These are phyloP conservation scores for Malassezia slooffiae DNA, from an alignment of 1,284 basidiomycete species.

Conservation along the genomic window DNA sequence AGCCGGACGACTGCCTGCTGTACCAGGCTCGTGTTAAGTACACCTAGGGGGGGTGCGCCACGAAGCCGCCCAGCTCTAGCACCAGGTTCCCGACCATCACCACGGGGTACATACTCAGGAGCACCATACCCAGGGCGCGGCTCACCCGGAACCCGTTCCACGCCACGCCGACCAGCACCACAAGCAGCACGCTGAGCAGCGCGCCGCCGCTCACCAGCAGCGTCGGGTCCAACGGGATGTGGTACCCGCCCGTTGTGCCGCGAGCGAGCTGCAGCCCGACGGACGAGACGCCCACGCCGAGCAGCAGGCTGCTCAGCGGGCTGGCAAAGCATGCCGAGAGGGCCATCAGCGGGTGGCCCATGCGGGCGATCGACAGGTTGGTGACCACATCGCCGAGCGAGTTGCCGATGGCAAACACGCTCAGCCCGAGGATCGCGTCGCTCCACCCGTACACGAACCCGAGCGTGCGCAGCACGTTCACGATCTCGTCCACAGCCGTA, in stretches of 20 bases:
- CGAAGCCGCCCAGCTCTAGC: background rate
- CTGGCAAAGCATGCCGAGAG: conserved; percentile 88
- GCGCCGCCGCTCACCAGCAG: conserved; percentile 6
- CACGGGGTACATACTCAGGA: conserved; percentile 59
- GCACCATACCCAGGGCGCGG: conserved; percentile 62
- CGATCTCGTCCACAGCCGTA: conserved; percentile 40
- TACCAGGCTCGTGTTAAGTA: conserved; percentile 15
- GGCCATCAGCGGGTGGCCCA: conserved; percentile 44
- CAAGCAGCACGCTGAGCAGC: conserved; percentile 59
- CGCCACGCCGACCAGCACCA: conserved; percentile 69
- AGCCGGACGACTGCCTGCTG: conserved; percentile 7
- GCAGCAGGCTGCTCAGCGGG: conserved; percentile 90
- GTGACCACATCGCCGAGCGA: conserved; percentile 91
- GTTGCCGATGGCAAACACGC: conserved; percentile 91
- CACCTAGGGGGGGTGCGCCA: background rate
- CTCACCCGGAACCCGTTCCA: conserved; percentile 67
- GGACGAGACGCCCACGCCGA: conserved; percentile 73
- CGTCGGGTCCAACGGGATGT: conserved; percentile 1
- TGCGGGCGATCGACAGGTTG: conserved; percentile 63
- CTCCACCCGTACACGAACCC: conserved; percentile 86
- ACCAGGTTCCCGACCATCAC: conserved; percentile 6
- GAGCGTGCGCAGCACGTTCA: conserved; percentile 58
- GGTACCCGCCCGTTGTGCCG: conserved; percentile 2
- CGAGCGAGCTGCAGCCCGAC: conserved; percentile 17
- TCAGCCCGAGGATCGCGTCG: conserved; percentile 92